Conservation (phyloP, 331 rosid species). For the Rhamnella rubrinervis region DNA sequence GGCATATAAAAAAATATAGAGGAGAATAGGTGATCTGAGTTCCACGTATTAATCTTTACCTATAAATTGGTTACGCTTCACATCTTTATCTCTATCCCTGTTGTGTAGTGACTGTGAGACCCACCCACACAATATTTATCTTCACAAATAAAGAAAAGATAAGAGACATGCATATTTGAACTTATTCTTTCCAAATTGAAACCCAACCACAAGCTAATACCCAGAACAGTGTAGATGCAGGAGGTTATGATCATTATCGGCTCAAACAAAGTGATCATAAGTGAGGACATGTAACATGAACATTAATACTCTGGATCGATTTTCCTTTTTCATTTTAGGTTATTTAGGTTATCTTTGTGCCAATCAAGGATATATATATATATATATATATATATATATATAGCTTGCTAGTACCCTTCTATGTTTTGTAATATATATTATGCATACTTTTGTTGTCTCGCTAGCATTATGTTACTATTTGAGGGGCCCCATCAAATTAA, state of each 20-base stretch:
- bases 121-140: slow-evolving; percentile 7
- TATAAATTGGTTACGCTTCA: slow-evolving; percentile 43
- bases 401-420: no score
- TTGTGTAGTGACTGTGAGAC: slow-evolving; percentile 20
- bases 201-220: slow-evolving; percentile 34
- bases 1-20: no score
- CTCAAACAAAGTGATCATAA: no score
- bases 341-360: no score
- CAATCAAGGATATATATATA: no score
- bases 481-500: neutral
- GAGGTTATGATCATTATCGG: slow-evolving; percentile 33
- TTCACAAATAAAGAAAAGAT: no score
- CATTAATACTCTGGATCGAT: no score
- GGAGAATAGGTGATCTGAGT: no score
- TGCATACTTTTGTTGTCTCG: neutral
- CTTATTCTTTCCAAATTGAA: slow-evolving; percentile 36
- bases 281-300: no score
- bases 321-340: no score
- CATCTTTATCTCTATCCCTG: slow-evolving; percentile 8
- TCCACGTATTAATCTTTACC: neutral
- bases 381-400: no score
- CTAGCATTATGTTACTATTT: neutral
- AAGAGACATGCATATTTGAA: slow-evolving; percentile 33
- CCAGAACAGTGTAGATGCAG: slow-evolving; percentile 22
- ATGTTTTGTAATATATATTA: no score